Evolutionary conservation across 768 basidiomycete species (phyloP).

Genomic region (Bullera alba): DNA sequence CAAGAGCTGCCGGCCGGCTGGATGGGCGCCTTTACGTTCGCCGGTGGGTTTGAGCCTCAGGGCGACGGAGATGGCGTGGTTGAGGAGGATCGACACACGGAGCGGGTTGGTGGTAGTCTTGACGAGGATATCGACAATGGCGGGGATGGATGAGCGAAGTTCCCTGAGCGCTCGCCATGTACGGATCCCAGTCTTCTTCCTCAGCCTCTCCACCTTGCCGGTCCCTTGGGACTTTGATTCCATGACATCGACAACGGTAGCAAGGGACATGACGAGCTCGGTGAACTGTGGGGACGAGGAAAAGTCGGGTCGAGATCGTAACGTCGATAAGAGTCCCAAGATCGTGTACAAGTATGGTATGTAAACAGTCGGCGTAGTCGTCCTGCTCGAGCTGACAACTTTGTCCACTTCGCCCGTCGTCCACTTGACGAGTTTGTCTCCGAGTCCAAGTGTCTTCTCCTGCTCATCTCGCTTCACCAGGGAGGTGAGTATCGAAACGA

Average conservation of each 20-base stretch:
- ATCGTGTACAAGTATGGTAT: slow-evolving; percentile 27
- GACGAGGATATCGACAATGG: slow-evolving; percentile 55
- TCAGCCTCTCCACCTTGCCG: slow-evolving; percentile 18
- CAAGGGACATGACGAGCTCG: slow-evolving; percentile 29
- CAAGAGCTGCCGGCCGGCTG: slow-evolving; percentile 42
- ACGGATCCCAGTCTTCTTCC: slow-evolving; percentile 19
- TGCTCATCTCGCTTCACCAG: slow-evolving; percentile 33
- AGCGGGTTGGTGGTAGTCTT: slow-evolving; percentile 53
- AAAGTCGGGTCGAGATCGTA: slow-evolving; percentile 14
- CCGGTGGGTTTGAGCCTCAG: slow-evolving; percentile 52
- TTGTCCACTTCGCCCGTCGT: slow-evolving; percentile 60
- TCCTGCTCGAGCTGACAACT: slow-evolving; percentile 50
- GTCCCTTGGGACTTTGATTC: slow-evolving; percentile 21
- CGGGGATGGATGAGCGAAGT: slow-evolving; percentile 24
- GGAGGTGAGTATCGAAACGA: slow-evolving; percentile 25
- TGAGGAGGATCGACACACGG: slow-evolving; percentile 54
- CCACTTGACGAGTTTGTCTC: slow-evolving; percentile 67
- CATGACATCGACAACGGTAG: slow-evolving; percentile 34
- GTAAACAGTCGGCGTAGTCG: slow-evolving; percentile 12
- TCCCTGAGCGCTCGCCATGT: slow-evolving; percentile 30
- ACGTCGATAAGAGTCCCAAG: slow-evolving; percentile 18
- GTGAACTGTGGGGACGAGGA: slow-evolving; percentile 16
- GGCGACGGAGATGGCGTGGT: slow-evolving; percentile 64
- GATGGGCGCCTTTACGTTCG: slow-evolving; percentile 46
- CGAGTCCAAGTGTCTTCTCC: slow-evolving; percentile 53